Percentiles rank a stretch among this genome's conserved stretches.
These are phyloP conservation scores for Parmelia sp. DNA, from an alignment of 495 filamentous ascomycete species.

Conservation along the genomic window DNA sequence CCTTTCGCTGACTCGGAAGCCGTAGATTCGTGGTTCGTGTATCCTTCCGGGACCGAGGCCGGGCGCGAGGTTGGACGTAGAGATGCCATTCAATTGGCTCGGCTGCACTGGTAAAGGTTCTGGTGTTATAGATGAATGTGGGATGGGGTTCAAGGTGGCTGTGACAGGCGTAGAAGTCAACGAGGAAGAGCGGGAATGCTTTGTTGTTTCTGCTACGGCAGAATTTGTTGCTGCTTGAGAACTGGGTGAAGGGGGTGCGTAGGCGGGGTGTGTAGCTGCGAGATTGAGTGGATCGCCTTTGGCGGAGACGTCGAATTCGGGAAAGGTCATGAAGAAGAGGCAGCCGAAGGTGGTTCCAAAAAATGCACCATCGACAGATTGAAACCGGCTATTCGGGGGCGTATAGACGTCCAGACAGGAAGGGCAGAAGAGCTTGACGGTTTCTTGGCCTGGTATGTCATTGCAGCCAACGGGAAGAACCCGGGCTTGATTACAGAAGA, in stretches of 20 bases:
- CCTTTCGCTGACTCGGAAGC: constrained; percentile 84
- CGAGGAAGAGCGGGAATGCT: constrained; percentile 35
- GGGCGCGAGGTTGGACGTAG: constrained; percentile 74
- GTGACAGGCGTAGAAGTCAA: constrained; percentile 30
- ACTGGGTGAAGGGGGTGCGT: constrained; percentile 22
- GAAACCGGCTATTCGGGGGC: constrained; percentile 93
- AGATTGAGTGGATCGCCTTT: constrained; percentile 28
- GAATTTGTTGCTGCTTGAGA: constrained; percentile 36
- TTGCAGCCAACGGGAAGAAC: constrained; percentile 88
- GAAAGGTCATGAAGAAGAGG: constrained; percentile 97
- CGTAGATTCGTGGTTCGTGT: constrained; percentile 95
- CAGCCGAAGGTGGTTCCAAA: constrained; percentile 93
- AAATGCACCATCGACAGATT: constrained; percentile 96
- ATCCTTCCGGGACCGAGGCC: constrained; percentile 76
- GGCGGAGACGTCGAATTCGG: constrained; percentile 72
- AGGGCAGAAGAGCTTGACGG: constrained; percentile 96
- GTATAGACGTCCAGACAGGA: constrained; percentile 96
- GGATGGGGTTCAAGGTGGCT: constrained; percentile 5
- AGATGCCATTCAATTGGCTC: constrained; percentile 72
- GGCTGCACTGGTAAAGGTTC: constrained; percentile 44
- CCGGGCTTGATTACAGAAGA: constrained; percentile 76
- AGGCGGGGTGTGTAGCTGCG: constrained; percentile 26
- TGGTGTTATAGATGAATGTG: constrained; percentile 7
- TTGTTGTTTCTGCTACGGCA: constrained; percentile 30
- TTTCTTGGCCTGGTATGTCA: constrained; percentile 92